Conservation (phyloP, 2,329 filamentous ascomycete species). For the Cyclaneusma minus region DNA sequence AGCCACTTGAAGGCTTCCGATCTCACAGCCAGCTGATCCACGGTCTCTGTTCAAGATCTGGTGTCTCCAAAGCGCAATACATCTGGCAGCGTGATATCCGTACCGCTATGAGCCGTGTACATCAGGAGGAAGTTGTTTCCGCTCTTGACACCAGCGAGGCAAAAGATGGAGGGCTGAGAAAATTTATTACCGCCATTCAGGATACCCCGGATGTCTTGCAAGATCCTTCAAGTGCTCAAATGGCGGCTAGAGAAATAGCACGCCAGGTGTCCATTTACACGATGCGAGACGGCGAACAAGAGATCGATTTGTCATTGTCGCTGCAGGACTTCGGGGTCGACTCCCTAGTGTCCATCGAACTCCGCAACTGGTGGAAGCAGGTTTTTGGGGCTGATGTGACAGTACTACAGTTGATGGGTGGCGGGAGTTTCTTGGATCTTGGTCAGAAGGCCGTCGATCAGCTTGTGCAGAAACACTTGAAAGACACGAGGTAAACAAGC, state of each 20-base stretch:
- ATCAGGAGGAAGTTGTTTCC: slow-evolving; percentile 3
- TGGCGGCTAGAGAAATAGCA: slow-evolving; percentile 4
- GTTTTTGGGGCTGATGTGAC: slow-evolving; percentile 3
- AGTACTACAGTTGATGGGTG: slow-evolving; percentile 4
- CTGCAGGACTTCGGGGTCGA: slow-evolving; percentile 6
- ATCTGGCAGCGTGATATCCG: slow-evolving; percentile 6
- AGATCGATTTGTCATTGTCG: slow-evolving; percentile 3
- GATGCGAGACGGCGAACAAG: slow-evolving; percentile 2
- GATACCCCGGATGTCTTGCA: slow-evolving; percentile 2
- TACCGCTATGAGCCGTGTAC: slow-evolving; percentile 5
- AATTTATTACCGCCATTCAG: slow-evolving; percentile 1
- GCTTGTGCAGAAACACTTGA: too few species aligned
- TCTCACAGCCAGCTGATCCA: too few species aligned
- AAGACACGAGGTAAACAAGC: too few species aligned
- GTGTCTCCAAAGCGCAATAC: too few species aligned
- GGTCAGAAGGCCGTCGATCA: too few species aligned
- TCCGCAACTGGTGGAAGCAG: slow-evolving; percentile 6
- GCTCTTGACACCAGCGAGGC: not conserved
- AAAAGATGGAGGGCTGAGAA: slow-evolving; percentile 1
- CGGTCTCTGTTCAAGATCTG: too few species aligned
- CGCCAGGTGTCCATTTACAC: slow-evolving; percentile 3
- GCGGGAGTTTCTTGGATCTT: not conserved
- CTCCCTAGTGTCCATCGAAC: slow-evolving; percentile 7
- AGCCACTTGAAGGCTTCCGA: slow-evolving; percentile 2
- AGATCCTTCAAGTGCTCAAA: not conserved